Percentiles rank a stretch among this genome's conserved stretches.
Evolutionary conservation across 345 rosid genomes (phyloP).

Genomic region (Eucalyptus paniculata): DNA sequence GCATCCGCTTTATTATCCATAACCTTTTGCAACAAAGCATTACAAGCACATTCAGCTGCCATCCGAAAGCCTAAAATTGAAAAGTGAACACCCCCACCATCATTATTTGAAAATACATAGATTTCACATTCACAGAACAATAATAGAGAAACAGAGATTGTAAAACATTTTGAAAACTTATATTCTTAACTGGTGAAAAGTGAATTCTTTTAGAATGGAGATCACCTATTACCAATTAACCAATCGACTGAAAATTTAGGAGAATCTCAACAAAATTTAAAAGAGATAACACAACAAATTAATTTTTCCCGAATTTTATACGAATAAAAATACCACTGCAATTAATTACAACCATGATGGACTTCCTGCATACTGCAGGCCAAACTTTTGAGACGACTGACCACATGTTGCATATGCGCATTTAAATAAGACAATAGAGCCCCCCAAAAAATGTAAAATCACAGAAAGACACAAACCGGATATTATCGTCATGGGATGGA

Average conservation of each 20-base stretch:
- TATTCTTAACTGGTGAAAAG: neutral
- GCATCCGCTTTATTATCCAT: slow-evolving; percentile 68
- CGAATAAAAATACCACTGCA: neutral
- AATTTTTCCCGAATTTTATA: neutral
- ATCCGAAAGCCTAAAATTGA: slow-evolving; percentile 55
- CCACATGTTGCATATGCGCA: neutral
- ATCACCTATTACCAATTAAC: neutral
- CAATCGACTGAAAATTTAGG: neutral
- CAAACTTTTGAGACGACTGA: neutral
- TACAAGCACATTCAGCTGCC: slow-evolving; percentile 92
- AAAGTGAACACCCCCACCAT: neutral
- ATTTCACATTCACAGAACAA: neutral
- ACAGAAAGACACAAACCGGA: slow-evolving; percentile 26
- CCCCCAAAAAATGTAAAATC: neutral
- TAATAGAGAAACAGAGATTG: neutral
- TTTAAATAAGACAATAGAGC: neutral
- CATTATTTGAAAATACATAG: neutral
- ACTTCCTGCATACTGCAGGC: neutral
- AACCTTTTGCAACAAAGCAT: slow-evolving; percentile 58
- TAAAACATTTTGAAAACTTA: neutral
- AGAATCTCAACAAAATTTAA: neutral
- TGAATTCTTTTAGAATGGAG: neutral
- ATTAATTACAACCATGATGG: neutral
- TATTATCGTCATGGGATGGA: slow-evolving; percentile 95
- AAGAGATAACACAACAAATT: neutral